phyloP scores from a whole-genome alignment of 306 rosid species.

The Quercus ilex region DNA sequence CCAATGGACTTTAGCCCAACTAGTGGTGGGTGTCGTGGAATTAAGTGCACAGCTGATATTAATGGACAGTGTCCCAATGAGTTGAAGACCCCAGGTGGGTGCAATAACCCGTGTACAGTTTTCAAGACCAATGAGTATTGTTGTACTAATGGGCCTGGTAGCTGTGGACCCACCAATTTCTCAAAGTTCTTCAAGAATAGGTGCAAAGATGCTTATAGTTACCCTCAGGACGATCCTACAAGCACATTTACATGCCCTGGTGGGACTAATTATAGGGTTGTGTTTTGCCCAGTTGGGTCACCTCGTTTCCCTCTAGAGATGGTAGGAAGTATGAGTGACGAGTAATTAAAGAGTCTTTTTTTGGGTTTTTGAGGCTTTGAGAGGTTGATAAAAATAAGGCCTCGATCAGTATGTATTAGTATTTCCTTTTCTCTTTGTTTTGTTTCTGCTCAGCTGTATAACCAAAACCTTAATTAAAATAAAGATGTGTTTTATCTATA shows the following conservation, averaged over 20 bases:
- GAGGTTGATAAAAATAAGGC: background rate
- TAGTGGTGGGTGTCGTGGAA: background rate
- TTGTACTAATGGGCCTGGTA: conserved; percentile 21
- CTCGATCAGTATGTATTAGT: background rate
- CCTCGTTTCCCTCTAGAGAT: conserved; percentile 21
- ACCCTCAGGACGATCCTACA: conserved; percentile 29
- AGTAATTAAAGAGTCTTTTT: background rate
- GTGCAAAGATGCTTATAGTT: conserved; percentile 38
- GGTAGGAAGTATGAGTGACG: background rate
- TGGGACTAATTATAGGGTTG: conserved; percentile 37
- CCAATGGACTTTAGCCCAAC: conserved; percentile 32
- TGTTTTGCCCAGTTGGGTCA: conserved; percentile 25
- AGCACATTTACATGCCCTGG: conserved; percentile 33
- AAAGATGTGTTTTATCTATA: too few species aligned
- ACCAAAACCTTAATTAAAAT: background rate
- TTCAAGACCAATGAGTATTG: conserved; percentile 27
- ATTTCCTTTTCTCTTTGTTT: background rate
- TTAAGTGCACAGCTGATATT: conserved; percentile 17
- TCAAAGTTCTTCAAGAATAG: conserved; percentile 20
- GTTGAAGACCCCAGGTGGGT: conserved; percentile 13
- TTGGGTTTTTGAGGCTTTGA: background rate
- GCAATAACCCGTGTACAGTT: conserved; percentile 35
- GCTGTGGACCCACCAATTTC: conserved; percentile 3
- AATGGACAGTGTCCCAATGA: conserved; percentile 15
- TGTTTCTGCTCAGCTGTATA: background rate